These are phyloP conservation scores for Candida glaebosa DNA, from an alignment of 805 yeast genomes.

Conservation along the genomic window DNA sequence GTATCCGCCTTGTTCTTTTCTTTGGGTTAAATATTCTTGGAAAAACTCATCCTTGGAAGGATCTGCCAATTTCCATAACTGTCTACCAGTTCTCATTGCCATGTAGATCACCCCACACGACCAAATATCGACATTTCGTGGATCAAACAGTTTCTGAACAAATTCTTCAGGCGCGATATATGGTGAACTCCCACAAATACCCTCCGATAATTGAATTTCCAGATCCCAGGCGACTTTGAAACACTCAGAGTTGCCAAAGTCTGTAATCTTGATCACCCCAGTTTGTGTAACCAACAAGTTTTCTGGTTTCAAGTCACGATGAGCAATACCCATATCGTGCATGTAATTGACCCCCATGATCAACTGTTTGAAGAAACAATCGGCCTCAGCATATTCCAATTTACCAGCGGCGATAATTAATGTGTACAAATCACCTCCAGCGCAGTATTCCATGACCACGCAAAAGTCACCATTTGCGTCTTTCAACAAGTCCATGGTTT, in stretches of 20 bases:
- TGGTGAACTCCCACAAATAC: slow-evolving; percentile 83
- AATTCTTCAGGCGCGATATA: slow-evolving; percentile 91
- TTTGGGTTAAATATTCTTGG: slow-evolving; percentile 65
- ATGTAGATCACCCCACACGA: slow-evolving; percentile 89
- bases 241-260: slow-evolving; percentile 84
- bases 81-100: slow-evolving; percentile 94
- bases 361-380: slow-evolving; percentile 84
- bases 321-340: slow-evolving; percentile 89
- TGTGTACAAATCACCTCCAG: slow-evolving; percentile 79
- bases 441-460: slow-evolving; percentile 82
- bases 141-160: slow-evolving; percentile 63
- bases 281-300: slow-evolving; percentile 69
- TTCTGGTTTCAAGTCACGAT: slow-evolving; percentile 87
- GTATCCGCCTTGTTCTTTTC: slow-evolving; percentile 82
- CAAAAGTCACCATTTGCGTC: slow-evolving; percentile 82
- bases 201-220: slow-evolving; percentile 65
- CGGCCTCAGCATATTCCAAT: slow-evolving; percentile 79
- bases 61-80: slow-evolving; percentile 84
- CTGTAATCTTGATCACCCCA: slow-evolving; percentile 78
- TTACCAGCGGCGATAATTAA: slow-evolving; percentile 73
- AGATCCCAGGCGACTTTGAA: slow-evolving; percentile 82
- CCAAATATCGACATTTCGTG: slow-evolving; percentile 84
- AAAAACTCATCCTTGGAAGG: slow-evolving; percentile 76
- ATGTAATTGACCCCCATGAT: slow-evolving; percentile 80
- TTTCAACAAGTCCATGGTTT: slow-evolving; percentile 70